Evolutionary conservation across 371 early-diverging fungal genomes (phyloP), one percentile per base, ranked within the genome.

Genomic region (Apophysomyces trapeziformis): DNA sequence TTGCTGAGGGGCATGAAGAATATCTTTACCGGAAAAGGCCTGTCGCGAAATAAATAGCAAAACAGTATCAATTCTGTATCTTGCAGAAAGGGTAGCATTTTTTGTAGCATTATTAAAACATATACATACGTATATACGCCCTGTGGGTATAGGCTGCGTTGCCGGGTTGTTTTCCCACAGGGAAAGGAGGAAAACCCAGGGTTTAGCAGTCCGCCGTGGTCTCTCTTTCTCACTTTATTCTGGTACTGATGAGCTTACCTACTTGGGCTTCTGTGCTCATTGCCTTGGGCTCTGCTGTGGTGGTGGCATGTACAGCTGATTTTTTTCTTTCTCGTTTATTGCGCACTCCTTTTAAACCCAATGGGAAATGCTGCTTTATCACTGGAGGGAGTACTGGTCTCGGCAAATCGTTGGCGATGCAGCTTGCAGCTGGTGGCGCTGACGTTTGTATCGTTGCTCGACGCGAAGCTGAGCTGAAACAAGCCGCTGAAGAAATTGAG

Each of bases 331-430:
- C 43, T 13, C 71, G 68, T 2, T 36, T 75, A 5, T 74, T 72
- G 9, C 76, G 78, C 14, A 60, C 66, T 1, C 79, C 84, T 13
- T 79, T 79, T 35, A 64, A 67, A 36, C 78, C 81, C 14, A 72
- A 72, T 8, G 76, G 76, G n/a, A 80, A 90, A 74, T 93, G 92
- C 74, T 89, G 92, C 57, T 91, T 96, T 66, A 85, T 99, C 41
- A 94, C 98, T 0, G 99, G 99, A 61, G 98, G 95, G 66, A 95
- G 95, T 68, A 89, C 91, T 35, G 99, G 99, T 1, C 85, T 97
- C 18, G 99, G 99, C 36, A 87, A 90, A 63, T 85, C 89, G 4
- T 67, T 98, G 5, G 97, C 96, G 14, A 77, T 88, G 41, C 79
- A 87, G 35, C 72, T 96, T 57, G 92, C 87, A 8, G 82, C 83